Base-by-base conservation (phyloP, 1,139 yeast species). In the Debaryomycetaceae sp. region DNA sequence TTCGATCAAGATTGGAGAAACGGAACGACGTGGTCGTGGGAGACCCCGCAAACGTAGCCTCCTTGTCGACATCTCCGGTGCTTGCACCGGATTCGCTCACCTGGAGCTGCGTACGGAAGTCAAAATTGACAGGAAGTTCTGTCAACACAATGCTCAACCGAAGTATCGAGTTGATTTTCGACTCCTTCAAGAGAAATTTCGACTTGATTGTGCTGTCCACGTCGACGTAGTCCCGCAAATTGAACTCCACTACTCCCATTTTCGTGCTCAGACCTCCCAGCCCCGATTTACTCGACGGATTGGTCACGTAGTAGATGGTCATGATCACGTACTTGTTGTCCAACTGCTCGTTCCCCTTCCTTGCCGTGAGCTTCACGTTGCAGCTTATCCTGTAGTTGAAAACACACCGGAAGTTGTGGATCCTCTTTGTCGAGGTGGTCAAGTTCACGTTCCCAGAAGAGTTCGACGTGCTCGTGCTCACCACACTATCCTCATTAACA, bases 151-250 rank as follows among this genome's bases (percentile, higher is more conserved):
- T 57, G 1, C 76, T 66, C 46, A 78, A 47, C 45, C 78, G 82
- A 38, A 88, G 65, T 38, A 90, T 84, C 5, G 95, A 84, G 61
- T 93, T 91, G 22, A 91, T 83, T 54, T 88, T 88, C 8, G 96
- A 85, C 34, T 87, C 79, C 53, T 84, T 84, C 40, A 91, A 68
- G 43, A 91, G 66, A 55, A 86, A 88, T 51, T 85, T 77, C 45
- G 83, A 76, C 20, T 80, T 75, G 34, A 71, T 70, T 13, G 78
- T 75, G 39, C 79, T 80, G 30, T 70, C 68, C 42, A 76, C 77
- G 49, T 80, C 79, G 33, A 83, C 78, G 58, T 84, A 88, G 56
- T 89, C 96, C 0, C 93, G 68, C 43, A 91, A 61, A 57, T 90
- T 86, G 38, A 91, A 65, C 40, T 75, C 81, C 17, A 89, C 70